A percentile compares a stretch with the other conserved stretches of the same genome.
These are phyloP conservation scores for Nicotiana obtusifolia DNA, from an alignment of 257 asterid genomes.

Conservation along the genomic window DNA sequence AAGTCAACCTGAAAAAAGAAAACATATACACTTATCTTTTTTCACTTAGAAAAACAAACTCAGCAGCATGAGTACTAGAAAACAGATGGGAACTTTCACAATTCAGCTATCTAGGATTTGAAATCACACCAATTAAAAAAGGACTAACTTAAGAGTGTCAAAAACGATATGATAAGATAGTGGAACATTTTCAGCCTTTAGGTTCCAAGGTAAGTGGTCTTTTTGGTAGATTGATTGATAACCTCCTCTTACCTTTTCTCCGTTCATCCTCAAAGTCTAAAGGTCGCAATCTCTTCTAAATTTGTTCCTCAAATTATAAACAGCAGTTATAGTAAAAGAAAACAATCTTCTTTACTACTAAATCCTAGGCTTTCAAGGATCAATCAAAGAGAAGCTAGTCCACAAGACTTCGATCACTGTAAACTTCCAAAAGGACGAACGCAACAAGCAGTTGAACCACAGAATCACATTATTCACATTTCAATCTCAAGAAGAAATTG, in stretches of 20 bases:
- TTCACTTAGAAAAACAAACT: background rate
- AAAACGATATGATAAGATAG: background rate
- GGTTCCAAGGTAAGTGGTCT: background rate
- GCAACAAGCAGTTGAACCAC: background rate
- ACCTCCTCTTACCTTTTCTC: background rate
- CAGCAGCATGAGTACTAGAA: background rate
- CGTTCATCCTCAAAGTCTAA: background rate
- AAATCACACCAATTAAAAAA: background rate
- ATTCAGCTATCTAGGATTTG: background rate
- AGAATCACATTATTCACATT: background rate
- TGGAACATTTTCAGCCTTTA: background rate
- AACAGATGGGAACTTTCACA: no score
- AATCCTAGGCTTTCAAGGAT: background rate
- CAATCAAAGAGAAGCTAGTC: background rate
- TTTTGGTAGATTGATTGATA: background rate
- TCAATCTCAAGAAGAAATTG: background rate
- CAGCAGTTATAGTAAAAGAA: background rate
- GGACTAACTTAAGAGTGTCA: background rate
- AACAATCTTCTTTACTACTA: background rate
- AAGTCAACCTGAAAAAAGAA: background rate
- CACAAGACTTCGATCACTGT: background rate
- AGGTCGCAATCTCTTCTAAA: background rate
- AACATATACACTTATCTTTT: background rate
- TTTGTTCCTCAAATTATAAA: background rate
- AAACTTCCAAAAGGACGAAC: background rate